Base-by-base conservation (phyloP, 495 filamentous ascomycete species). In the Physcia stellaris region DNA sequence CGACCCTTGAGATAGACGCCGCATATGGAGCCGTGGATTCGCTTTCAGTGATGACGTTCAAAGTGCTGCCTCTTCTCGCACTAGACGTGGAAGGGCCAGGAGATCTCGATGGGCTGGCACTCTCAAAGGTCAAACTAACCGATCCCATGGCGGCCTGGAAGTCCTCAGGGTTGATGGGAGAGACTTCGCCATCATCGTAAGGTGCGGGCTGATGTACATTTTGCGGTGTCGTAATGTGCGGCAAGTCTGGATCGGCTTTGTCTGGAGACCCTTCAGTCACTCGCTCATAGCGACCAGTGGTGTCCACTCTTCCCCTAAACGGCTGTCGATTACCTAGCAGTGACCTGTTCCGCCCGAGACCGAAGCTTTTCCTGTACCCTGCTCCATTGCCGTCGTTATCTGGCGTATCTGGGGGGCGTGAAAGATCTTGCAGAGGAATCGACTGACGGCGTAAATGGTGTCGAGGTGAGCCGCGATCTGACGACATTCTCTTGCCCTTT, bases 371-470 rank as follows among this genome's bases (percentile, higher is more conserved):
- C 27, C 43, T 37, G 36, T 50, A 47, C 38, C 49, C 48, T 47
- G 53, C 48, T 6, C 53, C 53, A 34, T 52, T 49, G 19, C 61
- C 43, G 32, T 56, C 44, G 34, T 50, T 35, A 47, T 47, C 42
- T 36, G 35, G 26, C 39, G 43, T 37, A 42, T 69, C 71, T 32
- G 73, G 67, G 24, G 70, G 61, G 38, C 73, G 68, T 22, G 76
- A 74, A 34, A 94, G 75, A 56, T 93, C 78, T 55, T 80, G 80
- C 34, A 95, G 64, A 33, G 87, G 85, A 58, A 94, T 93, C 29
- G 79, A 80, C 43, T 84, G 79, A 35, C 70, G 60, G 23, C 71
- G 56, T 27, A 68, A 46, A 41, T 64, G 51, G 21, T 65, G 57
- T 45, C 63, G 58, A 52, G 66, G 57, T 46, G 60, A 62, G 24